Conservation (phyloP, 495 filamentous ascomycete species). For the Talaromyces proteolyticus region DNA sequence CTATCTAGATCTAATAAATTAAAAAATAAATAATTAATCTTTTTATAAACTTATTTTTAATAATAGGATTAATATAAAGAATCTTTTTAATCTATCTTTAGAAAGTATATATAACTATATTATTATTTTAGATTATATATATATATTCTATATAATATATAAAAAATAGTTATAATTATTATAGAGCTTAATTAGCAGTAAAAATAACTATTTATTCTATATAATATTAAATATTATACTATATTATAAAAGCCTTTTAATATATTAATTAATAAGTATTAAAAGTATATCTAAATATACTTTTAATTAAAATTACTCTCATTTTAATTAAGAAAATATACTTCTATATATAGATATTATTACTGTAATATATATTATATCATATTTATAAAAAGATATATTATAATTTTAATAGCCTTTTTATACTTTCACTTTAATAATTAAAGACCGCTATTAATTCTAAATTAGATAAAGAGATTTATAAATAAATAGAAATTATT, state of each 20-base stretch:
- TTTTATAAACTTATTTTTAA: neutral
- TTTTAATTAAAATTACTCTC: neutral
- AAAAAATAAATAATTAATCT: neutral
- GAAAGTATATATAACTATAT: neutral
- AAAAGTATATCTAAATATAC: neutral
- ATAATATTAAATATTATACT: neutral
- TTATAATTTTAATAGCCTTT: too few relatives aligned
- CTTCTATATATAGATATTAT: neutral
- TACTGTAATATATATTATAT: neutral
- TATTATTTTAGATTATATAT: neutral
- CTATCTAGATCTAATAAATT: neutral
- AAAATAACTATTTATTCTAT: too few relatives aligned
- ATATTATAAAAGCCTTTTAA: neutral
- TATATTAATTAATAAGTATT: neutral
- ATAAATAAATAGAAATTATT: too few relatives aligned
- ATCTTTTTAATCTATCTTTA: neutral
- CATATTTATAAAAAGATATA: neutral
- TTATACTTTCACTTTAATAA: too few relatives aligned
- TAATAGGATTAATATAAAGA: neutral
- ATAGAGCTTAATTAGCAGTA: too few relatives aligned
- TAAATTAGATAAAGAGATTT: too few relatives aligned
- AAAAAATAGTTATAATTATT: neutral
- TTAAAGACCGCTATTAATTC: too few relatives aligned
- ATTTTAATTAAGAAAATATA: neutral
- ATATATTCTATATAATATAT: neutral